Base-by-base conservation (phyloP, 768 basidiomycete species). In the Hypholoma fasciculare region DNA sequence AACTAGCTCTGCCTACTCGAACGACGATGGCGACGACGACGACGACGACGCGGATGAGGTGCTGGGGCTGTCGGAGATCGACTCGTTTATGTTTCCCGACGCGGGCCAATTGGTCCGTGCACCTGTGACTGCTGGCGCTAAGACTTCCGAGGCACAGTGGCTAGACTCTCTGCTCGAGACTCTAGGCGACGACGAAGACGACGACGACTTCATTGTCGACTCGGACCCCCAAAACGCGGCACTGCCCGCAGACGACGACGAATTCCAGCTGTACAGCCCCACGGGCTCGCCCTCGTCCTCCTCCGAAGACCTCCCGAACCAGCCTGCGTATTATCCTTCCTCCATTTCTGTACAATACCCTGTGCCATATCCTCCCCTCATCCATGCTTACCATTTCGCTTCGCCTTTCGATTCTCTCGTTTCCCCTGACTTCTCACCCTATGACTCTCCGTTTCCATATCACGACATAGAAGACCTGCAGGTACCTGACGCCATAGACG, bases 31-130 rank as follows among this genome's bases (percentile, higher is more conserved):
- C 50, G 67, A 69, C 52, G 79, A 74, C 56, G 76, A 76, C 39
- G 76, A 76, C 40, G 75, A 69, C 55, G 69, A 71, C 49, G 75
- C 76, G 58, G 84, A 86, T 60, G 83, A 83, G 59, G 75, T 76
- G 23, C 63, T 74, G 40, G 78, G 77, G 51, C 77, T 82, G 54
- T 78, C 80, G 53, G 86, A 84, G 65, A 74, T 75, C 62, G 86
- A 89, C 72, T 77, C 86, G 27, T 92, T 92, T 78, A 83, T 92
- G 81, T 92, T 91, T 65, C 90, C 92, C 36, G 90, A 91, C 70
- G 87, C 83, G 57, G 83, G 81, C 71, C 80, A 83, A 59, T 75
- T 87, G 61, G 76, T 81, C 63, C 71, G 74, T 64, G 66, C 65
- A 36, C 51, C 64, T 43, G 46, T 52, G 52, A 39, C 64, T 49